These are phyloP conservation scores for Kodamaea suecica DNA, from an alignment of 1,139 yeast genomes.

Conservation along the genomic window DNA sequence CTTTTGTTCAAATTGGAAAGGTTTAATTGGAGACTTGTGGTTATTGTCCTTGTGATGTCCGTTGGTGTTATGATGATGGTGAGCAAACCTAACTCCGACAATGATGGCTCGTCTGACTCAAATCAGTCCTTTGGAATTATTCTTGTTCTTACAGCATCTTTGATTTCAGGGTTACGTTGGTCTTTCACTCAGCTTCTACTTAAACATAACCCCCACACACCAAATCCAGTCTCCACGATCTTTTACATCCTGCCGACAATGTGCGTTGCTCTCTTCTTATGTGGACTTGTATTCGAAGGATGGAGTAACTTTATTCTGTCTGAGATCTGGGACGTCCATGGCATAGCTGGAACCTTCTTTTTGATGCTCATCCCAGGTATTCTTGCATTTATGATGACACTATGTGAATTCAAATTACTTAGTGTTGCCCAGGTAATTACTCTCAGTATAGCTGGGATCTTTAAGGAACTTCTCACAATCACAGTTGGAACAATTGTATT, in stretches of 20 bases:
- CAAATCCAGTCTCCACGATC: slow-evolving; percentile 80
- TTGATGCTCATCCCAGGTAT: slow-evolving; percentile 78
- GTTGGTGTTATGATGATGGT: slow-evolving; percentile 88
- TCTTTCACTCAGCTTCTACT: slow-evolving; percentile 84
- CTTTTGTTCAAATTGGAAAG: slow-evolving; percentile 73
- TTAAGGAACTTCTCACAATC: slow-evolving; percentile 86
- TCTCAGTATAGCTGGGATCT: slow-evolving; percentile 84
- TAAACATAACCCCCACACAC: slow-evolving; percentile 54
- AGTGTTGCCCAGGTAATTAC: slow-evolving; percentile 85
- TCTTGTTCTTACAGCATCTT: slow-evolving; percentile 72
- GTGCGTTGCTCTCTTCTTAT: slow-evolving; percentile 56
- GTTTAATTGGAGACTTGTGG: slow-evolving; percentile 60
- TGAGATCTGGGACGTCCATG: slow-evolving; percentile 61
- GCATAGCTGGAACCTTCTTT: slow-evolving; percentile 50
- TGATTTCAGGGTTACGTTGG: slow-evolving; percentile 91
- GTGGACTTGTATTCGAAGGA: slow-evolving; percentile 70
- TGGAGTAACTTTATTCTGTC: slow-evolving; percentile 49
- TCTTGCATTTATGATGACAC: slow-evolving; percentile 85
- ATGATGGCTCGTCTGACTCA: slow-evolving; percentile 10
- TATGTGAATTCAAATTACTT: slow-evolving; percentile 80
- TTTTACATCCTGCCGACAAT: slow-evolving; percentile 82
- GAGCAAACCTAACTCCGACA: slow-evolving; percentile 29
- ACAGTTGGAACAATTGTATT: slow-evolving; percentile 66
- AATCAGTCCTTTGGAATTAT: slow-evolving; percentile 53
- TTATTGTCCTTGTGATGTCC: slow-evolving; percentile 75